phyloP scores from a whole-genome alignment of 352 stramenopile genomes.

The Phytopythium boreale region DNA sequence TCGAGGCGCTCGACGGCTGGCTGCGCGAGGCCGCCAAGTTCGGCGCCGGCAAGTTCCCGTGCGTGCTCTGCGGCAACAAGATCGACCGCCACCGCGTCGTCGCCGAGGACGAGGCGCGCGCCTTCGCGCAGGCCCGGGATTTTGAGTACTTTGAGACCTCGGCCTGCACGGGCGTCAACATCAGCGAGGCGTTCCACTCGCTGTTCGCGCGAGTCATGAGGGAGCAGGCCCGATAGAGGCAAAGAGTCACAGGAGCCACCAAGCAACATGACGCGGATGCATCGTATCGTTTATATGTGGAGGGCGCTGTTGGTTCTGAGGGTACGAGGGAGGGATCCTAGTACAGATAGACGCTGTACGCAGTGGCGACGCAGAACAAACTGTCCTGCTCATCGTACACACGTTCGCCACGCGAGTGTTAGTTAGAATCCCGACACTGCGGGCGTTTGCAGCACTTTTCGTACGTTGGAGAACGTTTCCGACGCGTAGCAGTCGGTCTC shows the following conservation, averaged over 20 bases:
- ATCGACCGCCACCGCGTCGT: conserved; percentile 76
- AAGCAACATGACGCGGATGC: background rate
- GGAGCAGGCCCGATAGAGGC: conserved; percentile 1
- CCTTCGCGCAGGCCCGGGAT: conserved; percentile 70
- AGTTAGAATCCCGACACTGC: background rate
- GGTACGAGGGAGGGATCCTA: conserved; percentile 20
- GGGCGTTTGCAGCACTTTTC: background rate
- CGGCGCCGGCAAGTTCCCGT: conserved; percentile 82
- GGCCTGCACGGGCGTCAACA: conserved; percentile 83
- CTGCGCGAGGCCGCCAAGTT: conserved; percentile 87
- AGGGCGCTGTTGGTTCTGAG: background rate
- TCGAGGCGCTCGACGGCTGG: conserved; percentile 87
- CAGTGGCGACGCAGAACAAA: conserved; percentile 87
- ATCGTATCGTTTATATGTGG: background rate
- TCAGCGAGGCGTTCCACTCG: conserved; percentile 83
- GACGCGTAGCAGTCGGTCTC: conserved; percentile 89
- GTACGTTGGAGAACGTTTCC: conserved; percentile 87
- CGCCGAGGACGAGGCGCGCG: conserved; percentile 69
- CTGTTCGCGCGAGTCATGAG: conserved; percentile 71
- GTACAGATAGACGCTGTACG: conserved; percentile 89
- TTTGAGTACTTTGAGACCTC: conserved; percentile 93
- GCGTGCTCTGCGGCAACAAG: conserved; percentile 92
- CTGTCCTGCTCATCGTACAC: conserved; percentile 45
- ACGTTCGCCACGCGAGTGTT: background rate
- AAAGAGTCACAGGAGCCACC: background rate